A percentile compares a stretch with the other conserved stretches of the same genome.
These are phyloP conservation scores for Ochetophila trinervis DNA, from an alignment of 306 rosid species.

Conservation along the genomic window DNA sequence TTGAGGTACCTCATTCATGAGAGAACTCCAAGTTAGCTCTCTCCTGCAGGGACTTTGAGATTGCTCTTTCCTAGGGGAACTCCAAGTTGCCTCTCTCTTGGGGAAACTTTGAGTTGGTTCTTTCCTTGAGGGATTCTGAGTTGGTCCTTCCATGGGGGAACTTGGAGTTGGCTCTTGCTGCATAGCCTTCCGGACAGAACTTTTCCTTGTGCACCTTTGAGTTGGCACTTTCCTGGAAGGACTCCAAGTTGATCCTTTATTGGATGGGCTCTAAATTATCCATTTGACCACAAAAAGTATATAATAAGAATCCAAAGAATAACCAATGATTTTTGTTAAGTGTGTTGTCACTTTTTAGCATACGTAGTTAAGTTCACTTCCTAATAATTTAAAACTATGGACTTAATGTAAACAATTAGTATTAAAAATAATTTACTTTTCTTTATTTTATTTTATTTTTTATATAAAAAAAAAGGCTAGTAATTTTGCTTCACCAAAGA, in stretches of 20 bases:
- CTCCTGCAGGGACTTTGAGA: constrained; percentile 16
- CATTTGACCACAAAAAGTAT: constrained; percentile 31
- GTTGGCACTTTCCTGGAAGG: constrained; percentile 22
- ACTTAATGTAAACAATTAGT: too few relatives aligned
- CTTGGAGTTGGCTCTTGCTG: constrained; percentile 20
- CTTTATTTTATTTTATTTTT: too few relatives aligned
- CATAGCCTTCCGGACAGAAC: not conserved
- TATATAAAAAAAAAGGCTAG: not conserved
- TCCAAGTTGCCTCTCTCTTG: constrained; percentile 26
- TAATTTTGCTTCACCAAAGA: not conserved
- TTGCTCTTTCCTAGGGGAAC: constrained; percentile 15
- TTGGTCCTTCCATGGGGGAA: constrained; percentile 30
- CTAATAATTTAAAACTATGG: too few relatives aligned
- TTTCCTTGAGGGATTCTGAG: constrained; percentile 29
- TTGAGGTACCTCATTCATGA: constrained; percentile 26
- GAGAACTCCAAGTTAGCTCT: constrained; percentile 36
- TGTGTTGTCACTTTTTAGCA: too few relatives aligned
- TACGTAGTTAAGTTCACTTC: too few relatives aligned
- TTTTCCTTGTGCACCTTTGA: constrained; percentile 27
- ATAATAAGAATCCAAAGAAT: constrained; percentile 7
- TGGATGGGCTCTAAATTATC: constrained; percentile 21
- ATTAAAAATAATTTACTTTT: too few relatives aligned
- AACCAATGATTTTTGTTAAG: not conserved
- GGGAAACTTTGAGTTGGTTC: constrained; percentile 32
- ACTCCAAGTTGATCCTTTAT: constrained; percentile 24